Percentiles rank a stretch among this genome's conserved stretches.
Evolutionary conservation across 2,329 filamentous ascomycete genomes (phyloP).

Genomic region (Lasiodiplodia citricola): DNA sequence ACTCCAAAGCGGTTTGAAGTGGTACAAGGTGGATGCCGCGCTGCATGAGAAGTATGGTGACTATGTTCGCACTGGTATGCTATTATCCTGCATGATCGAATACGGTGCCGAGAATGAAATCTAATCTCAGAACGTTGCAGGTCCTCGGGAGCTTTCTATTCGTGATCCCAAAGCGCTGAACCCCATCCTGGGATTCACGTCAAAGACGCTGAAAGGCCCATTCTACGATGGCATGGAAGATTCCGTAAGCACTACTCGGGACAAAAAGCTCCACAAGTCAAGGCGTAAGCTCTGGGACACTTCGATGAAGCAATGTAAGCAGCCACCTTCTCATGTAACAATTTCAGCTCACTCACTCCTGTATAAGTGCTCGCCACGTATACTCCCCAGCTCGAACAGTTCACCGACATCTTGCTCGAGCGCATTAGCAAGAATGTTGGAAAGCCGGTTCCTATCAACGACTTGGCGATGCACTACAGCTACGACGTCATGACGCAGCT

Average conservation of each 20-base stretch:
- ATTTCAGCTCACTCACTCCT: not conserved
- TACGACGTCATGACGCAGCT: conserved; percentile 59
- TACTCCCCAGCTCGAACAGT: not conserved
- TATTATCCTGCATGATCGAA: not conserved
- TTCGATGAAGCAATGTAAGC: conserved; percentile 36
- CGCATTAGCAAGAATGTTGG: not conserved
- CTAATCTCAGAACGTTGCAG: conserved; percentile 35
- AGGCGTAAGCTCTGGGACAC: conserved; percentile 42
- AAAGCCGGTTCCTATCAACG: not conserved
- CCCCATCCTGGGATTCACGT: conserved; percentile 10
- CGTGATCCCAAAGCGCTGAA: conserved; percentile 2
- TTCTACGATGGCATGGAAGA: conserved; percentile 32
- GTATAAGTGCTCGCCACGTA: conserved; percentile 11
- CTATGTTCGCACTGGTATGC: conserved; percentile 31
- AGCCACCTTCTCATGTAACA: not conserved
- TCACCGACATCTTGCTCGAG: conserved; percentile 2
- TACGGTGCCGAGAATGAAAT: conserved; percentile 23
- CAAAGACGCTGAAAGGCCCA: conserved; percentile 6
- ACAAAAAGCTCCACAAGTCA: conserved; percentile 38
- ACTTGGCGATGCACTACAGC: conserved; percentile 46
- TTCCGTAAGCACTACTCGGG: conserved; percentile 38
- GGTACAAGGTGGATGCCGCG: conserved; percentile 5
- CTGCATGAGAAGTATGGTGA: conserved; percentile 24
- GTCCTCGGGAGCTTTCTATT: conserved; percentile 10
- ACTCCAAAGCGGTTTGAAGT: not conserved